A percentile compares a stretch with the other conserved stretches of the same genome.
Conservation (phyloP, 176 grass and related monocot genomes). For the Raddia distichophylla region DNA sequence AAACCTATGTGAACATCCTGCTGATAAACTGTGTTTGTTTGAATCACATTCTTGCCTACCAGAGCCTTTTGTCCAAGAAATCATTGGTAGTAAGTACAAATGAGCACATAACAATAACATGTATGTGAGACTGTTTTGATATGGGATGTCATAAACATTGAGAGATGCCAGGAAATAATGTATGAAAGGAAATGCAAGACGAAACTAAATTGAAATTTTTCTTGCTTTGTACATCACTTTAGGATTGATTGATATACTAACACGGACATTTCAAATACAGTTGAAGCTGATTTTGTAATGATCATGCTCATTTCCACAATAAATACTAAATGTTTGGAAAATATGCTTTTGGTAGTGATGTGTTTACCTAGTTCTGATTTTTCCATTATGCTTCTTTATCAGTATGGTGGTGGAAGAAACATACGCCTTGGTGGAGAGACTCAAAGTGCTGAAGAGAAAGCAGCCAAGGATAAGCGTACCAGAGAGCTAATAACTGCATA, state of each 20-base stretch:
- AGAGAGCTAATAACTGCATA: constrained; percentile 63
- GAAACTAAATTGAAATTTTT: background rate
- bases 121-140: constrained; percentile 16
- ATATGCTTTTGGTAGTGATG: background rate
- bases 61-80: constrained; percentile 23
- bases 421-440: constrained; percentile 58
- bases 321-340: background rate
- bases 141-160: background rate
- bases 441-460: constrained; percentile 60
- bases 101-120: background rate
- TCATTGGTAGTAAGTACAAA: background rate
- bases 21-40: background rate
- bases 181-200: constrained; percentile 13
- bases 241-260: constrained; percentile 6
- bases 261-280: background rate
- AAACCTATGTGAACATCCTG: background rate
- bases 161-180: background rate
- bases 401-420: constrained; percentile 77
- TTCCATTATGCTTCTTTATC: constrained; percentile 41
- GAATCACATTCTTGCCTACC: background rate
- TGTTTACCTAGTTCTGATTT: constrained; percentile 15
- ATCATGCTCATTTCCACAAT: background rate
- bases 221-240: background rate
- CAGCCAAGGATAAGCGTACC: constrained; percentile 57
- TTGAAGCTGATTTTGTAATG: constrained; percentile 1